These are phyloP conservation scores for Eucalyptus regnans DNA, from an alignment of 345 rosid species.

Conservation along the genomic window DNA sequence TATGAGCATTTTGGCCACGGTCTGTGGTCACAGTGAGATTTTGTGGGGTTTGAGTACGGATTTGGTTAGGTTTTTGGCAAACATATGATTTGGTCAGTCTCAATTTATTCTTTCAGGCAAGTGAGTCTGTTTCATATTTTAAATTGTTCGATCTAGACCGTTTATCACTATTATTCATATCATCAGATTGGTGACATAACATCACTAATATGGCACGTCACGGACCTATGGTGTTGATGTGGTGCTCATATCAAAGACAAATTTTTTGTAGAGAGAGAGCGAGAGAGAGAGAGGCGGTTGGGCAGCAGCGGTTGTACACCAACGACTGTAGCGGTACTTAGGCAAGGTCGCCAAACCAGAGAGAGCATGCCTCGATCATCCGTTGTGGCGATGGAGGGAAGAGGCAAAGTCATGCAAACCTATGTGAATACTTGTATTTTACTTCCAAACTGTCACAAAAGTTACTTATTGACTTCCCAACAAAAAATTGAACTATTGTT, in stretches of 20 bases:
- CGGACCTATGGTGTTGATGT: background rate
- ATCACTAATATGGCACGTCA: background rate
- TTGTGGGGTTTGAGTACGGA: background rate
- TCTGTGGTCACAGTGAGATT: background rate
- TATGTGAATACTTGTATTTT: background rate
- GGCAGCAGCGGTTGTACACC: background rate
- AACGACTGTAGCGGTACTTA: background rate
- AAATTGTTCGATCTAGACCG: fast-evolving
- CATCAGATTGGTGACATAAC: background rate
- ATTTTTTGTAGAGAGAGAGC: background rate
- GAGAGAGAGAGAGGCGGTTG: background rate
- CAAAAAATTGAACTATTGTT: background rate
- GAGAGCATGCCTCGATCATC: background rate
- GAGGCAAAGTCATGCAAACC: background rate
- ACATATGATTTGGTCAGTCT: background rate
- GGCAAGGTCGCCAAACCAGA: background rate
- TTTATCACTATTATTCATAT: background rate
- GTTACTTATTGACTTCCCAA: background rate
- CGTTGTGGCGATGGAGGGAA: background rate
- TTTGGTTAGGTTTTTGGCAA: background rate
- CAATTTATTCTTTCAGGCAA: background rate
- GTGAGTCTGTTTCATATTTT: background rate
- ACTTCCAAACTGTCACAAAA: background rate
- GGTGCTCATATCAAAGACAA: background rate
- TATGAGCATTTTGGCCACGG: background rate